These are phyloP conservation scores for Kurtzmaniella cleridarum DNA, from an alignment of 805 yeast species.

Conservation along the genomic window DNA sequence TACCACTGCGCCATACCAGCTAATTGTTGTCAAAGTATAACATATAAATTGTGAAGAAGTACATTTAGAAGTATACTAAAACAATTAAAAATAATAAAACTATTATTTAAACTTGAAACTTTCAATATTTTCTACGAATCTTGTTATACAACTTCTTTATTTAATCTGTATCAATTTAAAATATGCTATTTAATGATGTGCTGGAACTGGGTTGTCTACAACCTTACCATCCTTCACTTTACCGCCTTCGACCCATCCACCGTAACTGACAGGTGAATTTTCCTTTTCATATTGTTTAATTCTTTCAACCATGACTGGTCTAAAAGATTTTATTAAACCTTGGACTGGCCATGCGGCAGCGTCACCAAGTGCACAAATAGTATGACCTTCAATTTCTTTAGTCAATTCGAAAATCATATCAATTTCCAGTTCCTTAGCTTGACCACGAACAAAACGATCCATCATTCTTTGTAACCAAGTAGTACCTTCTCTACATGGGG, in stretches of 20 bases:
- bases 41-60: too few relatives aligned
- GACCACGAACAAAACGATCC: slow-evolving; percentile 76
- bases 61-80: too few relatives aligned
- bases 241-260: slow-evolving; percentile 74
- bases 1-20: slow-evolving; percentile 95
- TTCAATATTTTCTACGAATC: too few relatives aligned
- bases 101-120: too few relatives aligned
- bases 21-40: too few relatives aligned
- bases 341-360: slow-evolving; percentile 95
- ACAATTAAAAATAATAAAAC: too few relatives aligned
- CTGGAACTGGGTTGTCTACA: slow-evolving; percentile 53
- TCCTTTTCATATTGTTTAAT: slow-evolving; percentile 55
- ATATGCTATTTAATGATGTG: slow-evolving; percentile 19
- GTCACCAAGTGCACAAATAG: slow-evolving; percentile 88
- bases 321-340: slow-evolving; percentile 79
- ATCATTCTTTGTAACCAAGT: slow-evolving; percentile 80
- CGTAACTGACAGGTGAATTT: slow-evolving; percentile 48
- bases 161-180: background rate
- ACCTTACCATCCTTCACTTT: slow-evolving; percentile 59
- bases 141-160: too few relatives aligned
- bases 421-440: slow-evolving; percentile 75
- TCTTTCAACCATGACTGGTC: slow-evolving; percentile 76
- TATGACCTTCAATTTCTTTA: slow-evolving; percentile 85
- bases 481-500: slow-evolving; percentile 93
- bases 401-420: slow-evolving; percentile 81